These are phyloP conservation scores for Monascus purpureus DNA, from an alignment of 495 filamentous ascomycete genomes.

Conservation along the genomic window DNA sequence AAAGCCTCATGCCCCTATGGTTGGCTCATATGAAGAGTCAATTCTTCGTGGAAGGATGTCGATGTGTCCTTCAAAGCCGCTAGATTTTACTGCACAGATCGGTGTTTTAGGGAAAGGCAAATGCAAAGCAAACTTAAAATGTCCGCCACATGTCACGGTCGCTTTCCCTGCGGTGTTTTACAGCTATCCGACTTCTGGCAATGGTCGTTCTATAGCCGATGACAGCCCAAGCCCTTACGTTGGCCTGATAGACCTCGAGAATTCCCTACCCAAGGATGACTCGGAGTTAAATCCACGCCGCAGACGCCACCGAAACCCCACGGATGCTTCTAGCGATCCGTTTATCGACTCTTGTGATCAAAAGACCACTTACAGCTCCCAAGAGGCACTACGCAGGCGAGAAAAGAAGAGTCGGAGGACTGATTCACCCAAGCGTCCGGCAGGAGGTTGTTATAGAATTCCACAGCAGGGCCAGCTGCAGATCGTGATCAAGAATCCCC, in stretches of 20 bases:
- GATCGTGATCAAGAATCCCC: conserved; percentile 92
- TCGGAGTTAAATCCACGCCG: conserved; percentile 26
- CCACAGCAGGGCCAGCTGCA: conserved; percentile 92
- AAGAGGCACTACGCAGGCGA: conserved; percentile 17
- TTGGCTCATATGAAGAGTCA: conserved; percentile 95
- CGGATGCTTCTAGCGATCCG: conserved; percentile 12
- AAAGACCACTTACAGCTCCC: conserved; percentile 5
- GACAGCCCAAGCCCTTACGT: conserved; percentile 94
- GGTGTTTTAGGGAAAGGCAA: conserved; percentile 83
- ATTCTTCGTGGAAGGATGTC: conserved; percentile 95
- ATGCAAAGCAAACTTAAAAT: conserved; percentile 73
- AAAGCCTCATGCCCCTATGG: conserved; percentile 82
- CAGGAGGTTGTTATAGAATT: conserved; percentile 84
- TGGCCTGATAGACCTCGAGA: conserved; percentile 83
- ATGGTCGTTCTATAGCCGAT: conserved; percentile 46
- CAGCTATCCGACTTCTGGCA: conserved; percentile 58
- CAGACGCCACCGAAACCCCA: conserved; percentile 32
- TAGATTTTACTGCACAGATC: conserved; percentile 92
- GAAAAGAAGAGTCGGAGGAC: conserved; percentile 46
- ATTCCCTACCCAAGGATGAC: conserved; percentile 42
- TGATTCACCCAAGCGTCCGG: conserved; percentile 58
- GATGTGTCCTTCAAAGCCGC: conserved; percentile 81
- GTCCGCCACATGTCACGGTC: conserved; percentile 81
- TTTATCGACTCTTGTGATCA: conserved; percentile 3
- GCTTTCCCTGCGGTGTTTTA: conserved; percentile 97